Evolutionary conservation across 805 yeast genomes (phyloP).

Genomic region (Yarrowia deformans): DNA sequence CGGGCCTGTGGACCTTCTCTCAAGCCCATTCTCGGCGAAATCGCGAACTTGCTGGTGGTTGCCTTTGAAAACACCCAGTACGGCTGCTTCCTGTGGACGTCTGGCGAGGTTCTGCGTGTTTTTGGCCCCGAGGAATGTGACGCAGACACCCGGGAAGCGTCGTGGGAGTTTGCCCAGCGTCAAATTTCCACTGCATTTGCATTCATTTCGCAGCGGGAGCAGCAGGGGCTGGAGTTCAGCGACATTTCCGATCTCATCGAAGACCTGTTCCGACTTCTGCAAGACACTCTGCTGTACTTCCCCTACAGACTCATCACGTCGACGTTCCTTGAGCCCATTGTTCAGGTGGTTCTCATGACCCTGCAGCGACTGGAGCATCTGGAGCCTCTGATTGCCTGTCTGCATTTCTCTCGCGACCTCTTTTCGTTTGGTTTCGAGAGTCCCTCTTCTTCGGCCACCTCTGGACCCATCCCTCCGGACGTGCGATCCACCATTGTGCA

Average conservation of each 20-base stretch:
- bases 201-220: slow-evolving; percentile 43
- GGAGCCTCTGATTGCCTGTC: slow-evolving; percentile 71
- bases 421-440: slow-evolving; percentile 82
- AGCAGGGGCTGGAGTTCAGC: slow-evolving; percentile 41
- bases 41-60: slow-evolving; percentile 69
- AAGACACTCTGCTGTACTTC: slow-evolving; percentile 77
- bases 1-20: slow-evolving; percentile 67
- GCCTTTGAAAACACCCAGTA: slow-evolving; percentile 73
- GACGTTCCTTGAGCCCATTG: slow-evolving; percentile 54
- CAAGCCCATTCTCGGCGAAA: slow-evolving; percentile 64
- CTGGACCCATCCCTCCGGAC: slow-evolving; percentile 60
- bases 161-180: slow-evolving; percentile 75
- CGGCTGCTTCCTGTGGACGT: slow-evolving; percentile 91
- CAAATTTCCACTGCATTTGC: slow-evolving; percentile 68
- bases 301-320: slow-evolving; percentile 60
- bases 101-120: slow-evolving; percentile 76
- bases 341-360: slow-evolving; percentile 65
- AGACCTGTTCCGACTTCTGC: slow-evolving; percentile 83
- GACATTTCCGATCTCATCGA: slow-evolving; percentile 75
- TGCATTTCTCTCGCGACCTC: slow-evolving; percentile 82
- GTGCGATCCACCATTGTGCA: slow-evolving; percentile 59
- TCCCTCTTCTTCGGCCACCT: slow-evolving; percentile 75
- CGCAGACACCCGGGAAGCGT: slow-evolving; percentile 61
- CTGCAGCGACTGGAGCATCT: slow-evolving; percentile 63
- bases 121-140: slow-evolving; percentile 59